These are phyloP conservation scores for Lactarius trivialis DNA, from an alignment of 768 basidiomycete species.

Conservation along the genomic window DNA sequence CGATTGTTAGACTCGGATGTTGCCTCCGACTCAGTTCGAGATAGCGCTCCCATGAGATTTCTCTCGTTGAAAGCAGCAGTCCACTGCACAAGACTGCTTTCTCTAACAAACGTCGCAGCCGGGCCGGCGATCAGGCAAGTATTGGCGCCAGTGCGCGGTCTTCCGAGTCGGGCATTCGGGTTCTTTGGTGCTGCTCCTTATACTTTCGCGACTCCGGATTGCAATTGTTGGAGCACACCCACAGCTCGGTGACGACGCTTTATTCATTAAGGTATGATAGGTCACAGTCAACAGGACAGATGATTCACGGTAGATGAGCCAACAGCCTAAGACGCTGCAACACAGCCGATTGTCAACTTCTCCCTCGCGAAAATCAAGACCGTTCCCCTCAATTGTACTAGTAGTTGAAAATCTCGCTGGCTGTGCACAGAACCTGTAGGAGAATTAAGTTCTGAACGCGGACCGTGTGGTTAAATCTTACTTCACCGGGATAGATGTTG, in stretches of 20 bases:
- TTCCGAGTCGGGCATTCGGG: no score
- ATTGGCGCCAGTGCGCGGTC: no score
- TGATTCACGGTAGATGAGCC: background rate
- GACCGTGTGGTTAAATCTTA: slow-evolving; percentile 29
- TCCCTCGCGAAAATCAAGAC: background rate
- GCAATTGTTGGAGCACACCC: background rate
- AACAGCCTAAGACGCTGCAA: background rate
- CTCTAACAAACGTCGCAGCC: slow-evolving; percentile 36
- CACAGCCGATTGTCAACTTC: background rate
- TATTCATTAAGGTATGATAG: background rate
- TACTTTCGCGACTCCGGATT: background rate
- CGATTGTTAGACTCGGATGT: slow-evolving; percentile 63
- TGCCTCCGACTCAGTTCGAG: slow-evolving; percentile 43
- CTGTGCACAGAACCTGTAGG: background rate
- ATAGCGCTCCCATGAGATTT: slow-evolving; percentile 55
- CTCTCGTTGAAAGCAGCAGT: slow-evolving; percentile 64
- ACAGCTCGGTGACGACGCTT: background rate
- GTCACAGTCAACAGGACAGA: background rate
- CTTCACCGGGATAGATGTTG: slow-evolving; percentile 74
- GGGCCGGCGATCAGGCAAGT: slow-evolving; percentile 66
- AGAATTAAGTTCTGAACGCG: background rate
- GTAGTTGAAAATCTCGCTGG: background rate
- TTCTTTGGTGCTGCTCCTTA: background rate
- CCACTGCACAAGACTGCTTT: background rate
- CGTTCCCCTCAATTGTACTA: background rate